phyloP scores from a whole-genome alignment of 352 stramenopile genomes.

The Phytophthora fragariaefolia region DNA sequence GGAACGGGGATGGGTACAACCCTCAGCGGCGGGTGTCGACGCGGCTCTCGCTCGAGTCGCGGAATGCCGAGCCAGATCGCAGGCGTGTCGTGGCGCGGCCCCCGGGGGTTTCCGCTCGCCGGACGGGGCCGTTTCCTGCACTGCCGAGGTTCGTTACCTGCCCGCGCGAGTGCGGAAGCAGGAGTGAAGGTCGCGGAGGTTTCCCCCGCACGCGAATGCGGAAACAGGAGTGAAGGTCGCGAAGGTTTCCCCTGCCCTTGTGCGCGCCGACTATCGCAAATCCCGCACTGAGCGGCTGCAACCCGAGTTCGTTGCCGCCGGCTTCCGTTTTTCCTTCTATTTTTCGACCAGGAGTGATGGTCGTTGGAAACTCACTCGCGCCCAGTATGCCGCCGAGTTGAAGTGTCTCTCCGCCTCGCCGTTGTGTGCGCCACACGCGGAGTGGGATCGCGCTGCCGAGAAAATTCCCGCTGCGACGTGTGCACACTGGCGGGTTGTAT shows the following conservation, averaged over 20 bases:
- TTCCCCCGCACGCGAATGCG: conserved; percentile 35
- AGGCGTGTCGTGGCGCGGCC: conserved; percentile 11
- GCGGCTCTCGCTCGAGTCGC: conserved; percentile 43
- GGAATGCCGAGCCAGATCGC: conserved; percentile 38
- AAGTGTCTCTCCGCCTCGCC: conserved; percentile 23
- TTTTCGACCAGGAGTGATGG: conserved; percentile 34
- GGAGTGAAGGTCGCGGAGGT: conserved; percentile 40
- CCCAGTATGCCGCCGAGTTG: conserved; percentile 38
- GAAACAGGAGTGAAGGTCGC: conserved; percentile 41
- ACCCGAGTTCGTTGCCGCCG: conserved; percentile 16
- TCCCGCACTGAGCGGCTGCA: conserved; percentile 35
- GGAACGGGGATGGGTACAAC: conserved; percentile 24
- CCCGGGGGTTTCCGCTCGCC: conserved; percentile 28
- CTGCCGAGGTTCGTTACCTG: conserved; percentile 26
- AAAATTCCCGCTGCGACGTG: conserved; percentile 13
- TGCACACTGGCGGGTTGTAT: neutral
- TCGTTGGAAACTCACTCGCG: conserved; percentile 13
- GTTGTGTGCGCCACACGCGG: conserved; percentile 13
- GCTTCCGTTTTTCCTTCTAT: conserved; percentile 41
- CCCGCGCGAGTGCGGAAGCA: conserved; percentile 30
- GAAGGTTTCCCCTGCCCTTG: conserved; percentile 39
- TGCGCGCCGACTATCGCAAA: conserved; percentile 37
- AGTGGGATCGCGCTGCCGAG: conserved; percentile 9
- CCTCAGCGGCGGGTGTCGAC: conserved; percentile 32
- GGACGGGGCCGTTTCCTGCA: conserved; percentile 24